These are phyloP conservation scores for Xylaria multiplex DNA, from an alignment of 2,329 filamentous ascomycete species.

Conservation along the genomic window DNA sequence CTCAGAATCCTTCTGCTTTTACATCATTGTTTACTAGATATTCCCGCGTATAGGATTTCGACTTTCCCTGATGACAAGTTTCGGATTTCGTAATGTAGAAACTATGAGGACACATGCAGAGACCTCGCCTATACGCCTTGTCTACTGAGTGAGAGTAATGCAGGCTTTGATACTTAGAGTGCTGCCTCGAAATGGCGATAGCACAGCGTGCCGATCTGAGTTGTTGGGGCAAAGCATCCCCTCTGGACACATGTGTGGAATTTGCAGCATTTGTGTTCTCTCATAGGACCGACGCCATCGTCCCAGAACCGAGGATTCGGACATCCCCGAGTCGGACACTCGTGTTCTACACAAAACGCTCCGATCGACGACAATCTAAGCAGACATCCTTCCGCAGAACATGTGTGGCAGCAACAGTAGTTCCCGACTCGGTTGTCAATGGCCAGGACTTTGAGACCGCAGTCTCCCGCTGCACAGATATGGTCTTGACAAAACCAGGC, in stretches of 20 bases:
- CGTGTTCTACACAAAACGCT: constrained; percentile 21
- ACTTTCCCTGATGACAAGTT: too few species aligned
- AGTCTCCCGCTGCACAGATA: constrained; percentile 16
- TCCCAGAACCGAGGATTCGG: constrained; percentile 21
- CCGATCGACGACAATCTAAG: background rate
- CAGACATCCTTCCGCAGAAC: constrained; percentile 13
- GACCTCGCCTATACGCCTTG: background rate
- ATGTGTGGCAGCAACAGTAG: constrained; percentile 29
- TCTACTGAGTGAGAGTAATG: background rate
- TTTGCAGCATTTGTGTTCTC: constrained; percentile 16
- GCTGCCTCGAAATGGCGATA: background rate
- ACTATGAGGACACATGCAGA: background rate
- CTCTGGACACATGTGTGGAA: constrained; percentile 27
- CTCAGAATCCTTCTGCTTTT: too few species aligned
- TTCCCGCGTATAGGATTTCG: too few species aligned
- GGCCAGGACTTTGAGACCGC: background rate
- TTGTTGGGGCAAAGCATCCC: constrained; percentile 18
- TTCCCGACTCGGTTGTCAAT: constrained; percentile 3
- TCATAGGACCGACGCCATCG: background rate
- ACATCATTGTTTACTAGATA: too few species aligned
- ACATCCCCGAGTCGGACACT: constrained; percentile 14
- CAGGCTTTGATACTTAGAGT: too few species aligned
- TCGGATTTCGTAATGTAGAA: too few species aligned
- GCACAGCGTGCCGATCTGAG: constrained; percentile 12
- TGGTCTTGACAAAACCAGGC: constrained; percentile 17